Conservation (phyloP, 495 filamentous ascomycete genomes). For the Amphirosellinia nigrospora region DNA sequence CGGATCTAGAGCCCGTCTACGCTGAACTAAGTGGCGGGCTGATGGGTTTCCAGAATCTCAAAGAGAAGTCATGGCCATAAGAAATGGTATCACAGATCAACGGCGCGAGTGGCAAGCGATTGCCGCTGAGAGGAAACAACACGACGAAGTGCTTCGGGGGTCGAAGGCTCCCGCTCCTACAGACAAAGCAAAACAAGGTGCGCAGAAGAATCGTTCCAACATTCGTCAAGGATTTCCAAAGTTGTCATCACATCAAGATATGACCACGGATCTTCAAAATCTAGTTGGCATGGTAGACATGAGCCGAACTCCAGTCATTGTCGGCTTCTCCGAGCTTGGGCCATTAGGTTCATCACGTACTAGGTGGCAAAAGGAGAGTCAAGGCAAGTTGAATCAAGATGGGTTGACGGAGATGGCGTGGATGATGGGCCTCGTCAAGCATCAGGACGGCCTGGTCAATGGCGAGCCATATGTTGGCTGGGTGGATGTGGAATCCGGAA, state of each 20-base stretch:
- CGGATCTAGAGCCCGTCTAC: slow-evolving; percentile 81
- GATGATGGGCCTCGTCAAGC: slow-evolving; percentile 93
- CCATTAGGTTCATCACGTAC: slow-evolving; percentile 92
- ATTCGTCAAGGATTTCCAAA: slow-evolving; percentile 82
- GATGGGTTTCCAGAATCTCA: slow-evolving; percentile 84
- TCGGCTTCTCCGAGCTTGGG: slow-evolving; percentile 84
- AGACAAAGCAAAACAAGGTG: not conserved
- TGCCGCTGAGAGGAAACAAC: slow-evolving; percentile 75
- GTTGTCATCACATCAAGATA: slow-evolving; percentile 78
- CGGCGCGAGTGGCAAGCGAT: slow-evolving; percentile 84
- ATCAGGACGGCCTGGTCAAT: slow-evolving; percentile 82
- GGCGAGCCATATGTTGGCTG: slow-evolving; percentile 78
- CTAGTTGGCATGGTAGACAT: slow-evolving; percentile 88
- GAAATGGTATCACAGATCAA: slow-evolving; percentile 84
- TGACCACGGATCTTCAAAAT: slow-evolving; percentile 77
- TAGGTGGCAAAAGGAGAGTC: slow-evolving; percentile 91
- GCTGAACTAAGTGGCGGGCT: slow-evolving; percentile 89
- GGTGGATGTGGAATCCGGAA: slow-evolving; percentile 80
- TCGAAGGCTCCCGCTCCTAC: not conserved
- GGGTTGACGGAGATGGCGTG: slow-evolving; percentile 93
- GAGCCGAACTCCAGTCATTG: slow-evolving; percentile 84
- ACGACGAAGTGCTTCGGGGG: slow-evolving; percentile 70
- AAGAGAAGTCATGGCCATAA: slow-evolving; percentile 75
- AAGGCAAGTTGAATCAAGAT: slow-evolving; percentile 85
- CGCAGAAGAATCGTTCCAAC: slow-evolving; percentile 72